A percentile compares a stretch with the other conserved stretches of the same genome.
phyloP scores from a whole-genome alignment of 306 rosid genomes.

The Lagenaria siceraria region DNA sequence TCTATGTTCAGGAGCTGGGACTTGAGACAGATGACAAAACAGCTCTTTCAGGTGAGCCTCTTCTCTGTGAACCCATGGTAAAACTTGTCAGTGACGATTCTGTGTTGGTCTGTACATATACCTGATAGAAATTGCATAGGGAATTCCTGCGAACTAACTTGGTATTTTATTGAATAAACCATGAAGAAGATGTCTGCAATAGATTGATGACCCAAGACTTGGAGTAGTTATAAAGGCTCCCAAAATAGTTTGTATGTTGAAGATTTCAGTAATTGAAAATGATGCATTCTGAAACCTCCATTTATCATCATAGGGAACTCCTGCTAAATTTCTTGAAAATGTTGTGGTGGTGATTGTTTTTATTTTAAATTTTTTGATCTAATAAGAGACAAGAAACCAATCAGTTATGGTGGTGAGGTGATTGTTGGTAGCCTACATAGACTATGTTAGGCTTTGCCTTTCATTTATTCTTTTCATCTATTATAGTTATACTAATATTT shows the following conservation, averaged over 20 bases:
- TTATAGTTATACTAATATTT: background rate
- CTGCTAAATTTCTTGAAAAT: background rate
- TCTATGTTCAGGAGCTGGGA: constrained; percentile 64
- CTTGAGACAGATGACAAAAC: constrained; percentile 98
- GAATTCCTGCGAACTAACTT: background rate
- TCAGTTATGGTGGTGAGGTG: background rate
- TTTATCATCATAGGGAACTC: background rate
- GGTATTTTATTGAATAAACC: background rate
- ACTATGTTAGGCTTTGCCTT: background rate
- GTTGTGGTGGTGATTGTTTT: background rate
- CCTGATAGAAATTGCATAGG: background rate
- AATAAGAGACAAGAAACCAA: too few relatives aligned
- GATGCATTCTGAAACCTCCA: background rate
- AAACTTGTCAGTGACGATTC: background rate
- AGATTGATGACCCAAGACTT: background rate
- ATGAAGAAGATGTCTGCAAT: background rate
- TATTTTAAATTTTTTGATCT: too few relatives aligned
- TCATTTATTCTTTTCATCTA: background rate
- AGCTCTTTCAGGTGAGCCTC: constrained; percentile 82
- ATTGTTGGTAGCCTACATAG: background rate
- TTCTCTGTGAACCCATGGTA: background rate
- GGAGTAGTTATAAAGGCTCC: background rate
- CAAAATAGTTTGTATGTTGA: background rate
- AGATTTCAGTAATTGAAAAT: background rate
- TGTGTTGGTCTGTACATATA: background rate